Evolutionary conservation across 257 asterid species (phyloP), one percentile per base, ranked within the genome.

Genomic region (Craterostigma plantagineum): DNA sequence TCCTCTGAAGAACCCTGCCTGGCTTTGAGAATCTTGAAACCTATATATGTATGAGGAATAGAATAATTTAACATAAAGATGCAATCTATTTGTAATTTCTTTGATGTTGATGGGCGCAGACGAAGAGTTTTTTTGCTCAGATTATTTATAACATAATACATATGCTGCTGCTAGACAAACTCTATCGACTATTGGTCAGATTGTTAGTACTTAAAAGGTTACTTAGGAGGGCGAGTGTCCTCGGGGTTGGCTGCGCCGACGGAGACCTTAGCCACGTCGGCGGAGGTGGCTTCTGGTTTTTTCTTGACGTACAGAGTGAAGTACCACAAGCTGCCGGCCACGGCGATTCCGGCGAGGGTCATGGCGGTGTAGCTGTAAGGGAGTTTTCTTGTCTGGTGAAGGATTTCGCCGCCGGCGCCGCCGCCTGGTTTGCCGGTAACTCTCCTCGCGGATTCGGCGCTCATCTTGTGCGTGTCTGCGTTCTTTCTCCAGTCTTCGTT

Each of bases 381-480:
- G 27, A 81, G n/a, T 16, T 37, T 49, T 35, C 77, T 58, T 9
- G 75, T 61, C 66, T 74, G 92, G 59, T 73, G 92, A 55, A 80
- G 72, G 38, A 72, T 9, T 0, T 52, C 82, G 49, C 96, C 96
- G 23, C 87, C 73, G 54, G 54, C 51, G 16, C 57, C 61, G 0
- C 82, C 91, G 10, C 86, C 91, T 3, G 86, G 83, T 47, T 79
- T 68, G 60, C 15, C 63, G 0, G 87, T 73, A 4, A 67, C 65
- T 16, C 46, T 67, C 17, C 51, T 74, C 50, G 70, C 76, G 35
- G 72, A 86, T 23, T 85, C 94, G 3, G 86, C 36, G 37, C 69
- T 74, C 96, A 84, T 84, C 65, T 75, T 84, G 71, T 66, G 73
- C 14, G 93, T 76, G 53, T 73, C 92, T 7, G 92, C 91, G 59